These are phyloP conservation scores for Dipteronia sinensis DNA, from an alignment of 345 rosid genomes.

Conservation along the genomic window DNA sequence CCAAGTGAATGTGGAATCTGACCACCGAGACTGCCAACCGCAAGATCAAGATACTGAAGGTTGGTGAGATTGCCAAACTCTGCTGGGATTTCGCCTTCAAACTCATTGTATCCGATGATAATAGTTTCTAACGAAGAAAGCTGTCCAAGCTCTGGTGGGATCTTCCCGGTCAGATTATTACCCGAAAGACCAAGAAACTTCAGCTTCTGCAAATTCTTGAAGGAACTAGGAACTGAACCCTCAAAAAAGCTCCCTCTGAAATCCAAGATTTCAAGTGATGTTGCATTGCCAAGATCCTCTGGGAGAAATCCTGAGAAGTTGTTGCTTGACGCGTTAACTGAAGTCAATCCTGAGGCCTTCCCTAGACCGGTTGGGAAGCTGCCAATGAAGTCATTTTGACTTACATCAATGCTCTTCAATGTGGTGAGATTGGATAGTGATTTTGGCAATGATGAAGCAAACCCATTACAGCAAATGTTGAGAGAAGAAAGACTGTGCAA, in stretches of 20 bases:
- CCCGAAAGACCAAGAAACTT: slow-evolving; percentile 81
- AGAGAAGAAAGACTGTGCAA: slow-evolving; percentile 46
- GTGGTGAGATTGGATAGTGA: slow-evolving; percentile 59
- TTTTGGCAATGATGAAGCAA: slow-evolving; percentile 57
- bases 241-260: slow-evolving; percentile 77
- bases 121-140: slow-evolving; percentile 62
- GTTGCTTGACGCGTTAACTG: slow-evolving; percentile 83
- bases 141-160: slow-evolving; percentile 61
- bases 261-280: slow-evolving; percentile 64
- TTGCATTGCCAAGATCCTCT: slow-evolving; percentile 79
- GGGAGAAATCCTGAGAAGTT: slow-evolving; percentile 80
- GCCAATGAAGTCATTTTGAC: slow-evolving; percentile 75
- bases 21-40: slow-evolving; percentile 67
- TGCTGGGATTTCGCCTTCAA: slow-evolving; percentile 62
- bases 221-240: slow-evolving; percentile 58
- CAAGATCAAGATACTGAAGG: slow-evolving; percentile 72
- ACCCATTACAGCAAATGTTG: slow-evolving; percentile 57
- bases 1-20: slow-evolving; percentile 65
- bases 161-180: slow-evolving; percentile 61
- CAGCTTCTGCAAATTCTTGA: slow-evolving; percentile 56
- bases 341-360: slow-evolving; percentile 55
- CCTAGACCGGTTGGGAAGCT: slow-evolving; percentile 82
- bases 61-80: slow-evolving; percentile 69
- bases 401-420: slow-evolving; percentile 59
- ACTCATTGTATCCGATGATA: slow-evolving; percentile 71